Evolutionary conservation across 2,329 filamentous ascomycete genomes (phyloP).

Genomic region (Zasmidium angulare): DNA sequence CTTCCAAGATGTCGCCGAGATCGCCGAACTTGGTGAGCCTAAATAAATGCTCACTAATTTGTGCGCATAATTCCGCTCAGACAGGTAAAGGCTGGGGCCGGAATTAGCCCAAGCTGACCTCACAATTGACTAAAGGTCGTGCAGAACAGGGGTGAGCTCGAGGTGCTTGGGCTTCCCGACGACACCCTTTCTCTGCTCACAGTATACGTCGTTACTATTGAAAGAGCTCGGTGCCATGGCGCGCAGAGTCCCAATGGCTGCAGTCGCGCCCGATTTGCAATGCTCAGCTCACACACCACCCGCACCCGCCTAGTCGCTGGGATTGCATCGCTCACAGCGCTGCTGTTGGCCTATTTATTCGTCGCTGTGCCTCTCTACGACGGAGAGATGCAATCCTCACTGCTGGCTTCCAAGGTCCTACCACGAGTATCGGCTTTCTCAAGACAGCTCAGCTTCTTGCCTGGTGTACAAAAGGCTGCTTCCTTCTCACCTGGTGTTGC

Average conservation of each 20-base stretch:
- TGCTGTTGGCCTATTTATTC: conserved; percentile 8
- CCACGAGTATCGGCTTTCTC: background rate
- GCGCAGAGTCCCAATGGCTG: background rate
- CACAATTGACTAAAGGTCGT: background rate
- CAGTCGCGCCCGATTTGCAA: background rate
- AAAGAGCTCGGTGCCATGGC: background rate
- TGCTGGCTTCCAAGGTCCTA: background rate
- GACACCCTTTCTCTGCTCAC: background rate
- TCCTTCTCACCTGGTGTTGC: background rate
- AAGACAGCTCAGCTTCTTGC: background rate
- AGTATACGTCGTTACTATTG: background rate
- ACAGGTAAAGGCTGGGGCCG: background rate
- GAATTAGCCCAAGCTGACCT: background rate
- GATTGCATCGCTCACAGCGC: background rate
- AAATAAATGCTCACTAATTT: background rate
- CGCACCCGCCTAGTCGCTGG: background rate
- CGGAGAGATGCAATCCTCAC: no score
- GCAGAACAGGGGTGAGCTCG: background rate
- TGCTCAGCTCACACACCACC: background rate
- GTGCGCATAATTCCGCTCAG: background rate
- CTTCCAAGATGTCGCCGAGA: background rate
- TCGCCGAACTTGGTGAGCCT: background rate
- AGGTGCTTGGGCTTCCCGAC: background rate
- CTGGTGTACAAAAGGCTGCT: background rate
- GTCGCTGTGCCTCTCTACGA: background rate